Conservation (phyloP, 2,329 filamentous ascomycete genomes). For the Helicocarpus griseus region DNA sequence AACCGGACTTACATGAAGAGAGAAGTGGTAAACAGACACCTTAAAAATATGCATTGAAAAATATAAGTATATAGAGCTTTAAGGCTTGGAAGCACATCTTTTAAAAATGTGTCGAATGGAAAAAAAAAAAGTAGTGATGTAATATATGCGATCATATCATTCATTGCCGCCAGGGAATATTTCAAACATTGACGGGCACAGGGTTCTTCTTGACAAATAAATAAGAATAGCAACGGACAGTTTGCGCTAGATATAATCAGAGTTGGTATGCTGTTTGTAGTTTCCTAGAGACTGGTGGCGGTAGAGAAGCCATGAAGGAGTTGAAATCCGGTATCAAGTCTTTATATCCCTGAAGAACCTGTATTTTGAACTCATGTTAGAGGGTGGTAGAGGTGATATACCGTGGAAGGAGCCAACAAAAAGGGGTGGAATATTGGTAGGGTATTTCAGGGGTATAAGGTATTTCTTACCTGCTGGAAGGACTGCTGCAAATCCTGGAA, state of each 20-base stretch:
- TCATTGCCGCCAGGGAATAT: background rate
- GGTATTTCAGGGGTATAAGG: background rate
- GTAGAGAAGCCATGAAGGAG: conserved; percentile 35
- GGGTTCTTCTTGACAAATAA: background rate
- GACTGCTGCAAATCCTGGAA: conserved; percentile 53
- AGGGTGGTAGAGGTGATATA: background rate
- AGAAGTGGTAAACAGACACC: background rate
- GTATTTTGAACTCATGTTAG: conserved; percentile 7
- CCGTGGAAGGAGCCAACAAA: background rate
- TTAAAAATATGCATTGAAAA: background rate
- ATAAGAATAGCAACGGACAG: background rate
- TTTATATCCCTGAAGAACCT: conserved; percentile 39
- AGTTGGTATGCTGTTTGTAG: conserved; percentile 34
- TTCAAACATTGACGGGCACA: background rate
- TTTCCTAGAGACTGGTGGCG: conserved; percentile 30
- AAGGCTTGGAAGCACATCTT: background rate
- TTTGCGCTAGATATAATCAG: conserved; percentile 17
- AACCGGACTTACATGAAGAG: too few relatives aligned
- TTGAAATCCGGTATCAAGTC: conserved; percentile 39
- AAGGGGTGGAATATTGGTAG: background rate
- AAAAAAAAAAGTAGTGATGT: background rate
- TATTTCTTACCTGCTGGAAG: conserved; percentile 60
- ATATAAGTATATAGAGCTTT: background rate
- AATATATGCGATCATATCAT: conserved; percentile 1
- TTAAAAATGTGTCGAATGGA: background rate